phyloP scores from a whole-genome alignment of 805 yeast genomes.

The Torulaspora quercuum region DNA sequence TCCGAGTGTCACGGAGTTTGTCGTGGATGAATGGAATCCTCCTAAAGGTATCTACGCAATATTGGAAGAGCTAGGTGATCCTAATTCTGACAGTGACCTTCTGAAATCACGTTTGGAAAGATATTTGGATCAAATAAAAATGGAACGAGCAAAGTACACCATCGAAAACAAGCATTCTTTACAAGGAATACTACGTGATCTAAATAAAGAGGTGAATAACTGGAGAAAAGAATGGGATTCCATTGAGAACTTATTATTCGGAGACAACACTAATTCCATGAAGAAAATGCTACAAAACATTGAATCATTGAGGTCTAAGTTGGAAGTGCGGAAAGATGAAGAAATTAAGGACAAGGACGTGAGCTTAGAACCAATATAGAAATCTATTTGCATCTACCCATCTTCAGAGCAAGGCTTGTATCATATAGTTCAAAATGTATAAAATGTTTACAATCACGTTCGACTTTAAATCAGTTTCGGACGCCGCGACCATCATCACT shows the following conservation, averaged over 20 bases:
- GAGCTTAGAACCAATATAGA: neutral
- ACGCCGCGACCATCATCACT: constrained; percentile 2
- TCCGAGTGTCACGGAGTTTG: constrained; percentile 19
- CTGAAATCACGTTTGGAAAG: constrained; percentile 20
- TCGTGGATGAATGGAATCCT: constrained; percentile 26
- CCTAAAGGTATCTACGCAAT: constrained; percentile 22
- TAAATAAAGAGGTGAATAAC: constrained; percentile 29
- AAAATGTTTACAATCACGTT: too few species aligned
- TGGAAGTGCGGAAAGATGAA: constrained; percentile 5
- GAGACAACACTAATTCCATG: constrained; percentile 31
- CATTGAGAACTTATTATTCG: constrained; percentile 33
- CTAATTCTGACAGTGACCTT: constrained; percentile 13
- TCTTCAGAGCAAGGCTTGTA: too few species aligned
- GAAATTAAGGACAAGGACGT: neutral
- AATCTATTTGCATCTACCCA: neutral
- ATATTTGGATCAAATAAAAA: constrained; percentile 30
- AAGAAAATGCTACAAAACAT: constrained; percentile 30
- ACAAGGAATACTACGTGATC: constrained; percentile 20
- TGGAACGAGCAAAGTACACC: constrained; percentile 32
- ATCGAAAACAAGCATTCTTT: constrained; percentile 32
- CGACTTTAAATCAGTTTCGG: too few species aligned
- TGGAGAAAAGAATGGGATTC: constrained; percentile 35
- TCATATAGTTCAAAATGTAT: too few species aligned
- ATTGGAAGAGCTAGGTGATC: constrained; percentile 21
- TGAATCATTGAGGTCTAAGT: constrained; percentile 21